Conservation (phyloP, 306 rosid species). For the Rosa lucieae region DNA sequence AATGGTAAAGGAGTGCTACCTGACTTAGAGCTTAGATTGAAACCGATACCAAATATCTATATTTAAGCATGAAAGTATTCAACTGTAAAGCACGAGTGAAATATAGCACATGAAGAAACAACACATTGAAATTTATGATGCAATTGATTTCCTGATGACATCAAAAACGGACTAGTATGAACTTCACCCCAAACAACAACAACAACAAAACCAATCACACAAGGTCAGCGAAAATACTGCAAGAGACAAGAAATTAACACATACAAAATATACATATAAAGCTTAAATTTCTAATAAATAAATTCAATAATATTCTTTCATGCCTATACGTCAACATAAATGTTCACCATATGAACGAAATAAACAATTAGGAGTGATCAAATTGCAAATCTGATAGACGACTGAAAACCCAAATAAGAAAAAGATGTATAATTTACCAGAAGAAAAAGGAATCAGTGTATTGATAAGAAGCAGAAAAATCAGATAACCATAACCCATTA, state of each 20-base stretch:
- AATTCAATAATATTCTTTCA: not conserved
- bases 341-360: not conserved
- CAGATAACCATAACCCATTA: not conserved
- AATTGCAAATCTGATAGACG: not conserved
- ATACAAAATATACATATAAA: not conserved
- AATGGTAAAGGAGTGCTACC: not conserved
- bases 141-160: not conserved
- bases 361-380: not conserved
- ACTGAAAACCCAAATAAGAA: not conserved
- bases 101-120: not conserved
- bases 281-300: not conserved
- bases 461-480: not conserved
- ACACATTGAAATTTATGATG: too few species aligned
- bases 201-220: not conserved
- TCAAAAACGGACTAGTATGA: not conserved
- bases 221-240: too few species aligned
- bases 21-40: not conserved
- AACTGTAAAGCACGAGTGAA: not conserved
- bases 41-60: not conserved
- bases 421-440: not conserved
- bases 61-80: not conserved
- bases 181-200: not conserved
- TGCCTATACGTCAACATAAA: not conserved
- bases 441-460: not conserved
- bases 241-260: too few species aligned